Evolutionary conservation across 129 eudicot genomes (phyloP).

Genomic region (Flaveria trinervia): DNA sequence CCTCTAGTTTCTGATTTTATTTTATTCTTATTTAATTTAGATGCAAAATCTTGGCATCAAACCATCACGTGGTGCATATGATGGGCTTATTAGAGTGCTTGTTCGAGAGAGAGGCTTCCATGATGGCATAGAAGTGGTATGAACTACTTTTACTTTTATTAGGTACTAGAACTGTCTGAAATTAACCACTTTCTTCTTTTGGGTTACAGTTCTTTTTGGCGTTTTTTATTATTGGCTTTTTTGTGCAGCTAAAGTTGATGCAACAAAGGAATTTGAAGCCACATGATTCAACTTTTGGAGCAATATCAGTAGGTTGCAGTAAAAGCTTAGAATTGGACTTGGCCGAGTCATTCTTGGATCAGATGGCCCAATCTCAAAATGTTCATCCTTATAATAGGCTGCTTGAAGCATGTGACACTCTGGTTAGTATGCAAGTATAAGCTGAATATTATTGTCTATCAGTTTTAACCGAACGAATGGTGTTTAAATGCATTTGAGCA

Average conservation of each 20-base stretch:
- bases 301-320: slow-evolving; percentile 67
- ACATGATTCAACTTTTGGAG: slow-evolving; percentile 64
- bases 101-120: slow-evolving; percentile 44
- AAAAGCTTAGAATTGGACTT: slow-evolving; percentile 61
- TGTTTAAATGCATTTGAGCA: not conserved
- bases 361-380: slow-evolving; percentile 28
- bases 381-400: slow-evolving; percentile 48
- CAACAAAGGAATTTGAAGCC: slow-evolving; percentile 65
- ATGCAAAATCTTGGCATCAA: slow-evolving; percentile 88
- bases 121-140: slow-evolving; percentile 69
- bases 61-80: slow-evolving; percentile 63
- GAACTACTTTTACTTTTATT: slow-evolving; percentile 4
- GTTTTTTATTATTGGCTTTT: slow-evolving; percentile 11
- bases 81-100: slow-evolving; percentile 66
- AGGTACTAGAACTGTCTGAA: not conserved
- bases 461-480: not conserved
- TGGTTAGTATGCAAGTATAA: slow-evolving; percentile 52
- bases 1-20: not conserved
- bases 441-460: not conserved
- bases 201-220: not conserved
- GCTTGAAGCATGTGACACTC: slow-evolving; percentile 69
- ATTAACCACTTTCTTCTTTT: not conserved
- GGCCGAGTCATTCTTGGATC: slow-evolving; percentile 65
- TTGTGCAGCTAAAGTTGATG: slow-evolving; percentile 69
- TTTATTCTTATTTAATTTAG: slow-evolving; percentile 39